Base-by-base conservation (phyloP, 257 asterid species). In the Solanum pimpinellifolium region DNA sequence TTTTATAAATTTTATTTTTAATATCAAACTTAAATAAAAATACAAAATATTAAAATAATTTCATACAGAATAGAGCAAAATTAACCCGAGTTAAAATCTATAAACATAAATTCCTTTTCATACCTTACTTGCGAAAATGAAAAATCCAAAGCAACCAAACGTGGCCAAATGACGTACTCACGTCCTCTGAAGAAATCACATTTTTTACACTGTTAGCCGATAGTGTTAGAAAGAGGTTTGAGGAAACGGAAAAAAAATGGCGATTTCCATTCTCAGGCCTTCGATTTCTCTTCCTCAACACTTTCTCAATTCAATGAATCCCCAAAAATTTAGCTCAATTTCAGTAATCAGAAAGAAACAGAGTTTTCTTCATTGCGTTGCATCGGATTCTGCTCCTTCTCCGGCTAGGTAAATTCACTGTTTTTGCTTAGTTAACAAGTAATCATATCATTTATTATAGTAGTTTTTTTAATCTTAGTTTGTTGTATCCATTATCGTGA, bases 181-280 rank as follows among this genome's bases (percentile, higher is more conserved):
- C 62, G 46, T 88, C 73, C 80, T 14, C 31, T 12, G 21, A 11
- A 31, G 23, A 62, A 83, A 78, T 78, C 84, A 65, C 25, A 15
- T 7, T 15, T 42, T 41, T 29, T 20, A 35, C 62, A 44, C 72
- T 1, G 39, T 52, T 47, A 23, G 84, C 68, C 29, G 18, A 31
- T 62, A 80, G 86, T 72, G 77, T 47, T 47, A 18, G 59, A 3
- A 47, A 47, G 59, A 23, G 83, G 21, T 23, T 12, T 27, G 5
- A 75, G 76, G 68, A 23, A 83, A 80, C 80, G 84, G 89, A 87
- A 89, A 78, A 78, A 33, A 94, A 80, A 94, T 94, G 98, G 97
- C 93, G 29, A 87, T 87, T 90, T 90, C 91, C 88, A 86, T 90
- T 74, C 82, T 91, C 89, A 92, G 89, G 88, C 90, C 91, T 84